Conservation (phyloP, 495 filamentous ascomycete genomes). For the Lentithecium fluviatile region DNA sequence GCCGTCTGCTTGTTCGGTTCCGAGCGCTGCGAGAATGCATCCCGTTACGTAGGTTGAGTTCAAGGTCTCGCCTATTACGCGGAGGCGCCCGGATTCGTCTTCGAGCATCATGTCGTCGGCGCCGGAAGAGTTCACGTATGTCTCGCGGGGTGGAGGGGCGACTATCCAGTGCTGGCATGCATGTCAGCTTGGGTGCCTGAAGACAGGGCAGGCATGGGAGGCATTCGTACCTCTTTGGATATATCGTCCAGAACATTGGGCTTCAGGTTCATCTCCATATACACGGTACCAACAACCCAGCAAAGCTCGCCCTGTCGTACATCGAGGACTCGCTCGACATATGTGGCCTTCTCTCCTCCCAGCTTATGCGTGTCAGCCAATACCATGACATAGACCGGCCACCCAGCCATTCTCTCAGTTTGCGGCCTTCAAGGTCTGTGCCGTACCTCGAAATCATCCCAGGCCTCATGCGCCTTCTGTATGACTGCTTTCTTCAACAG, state of each 20-base stretch:
- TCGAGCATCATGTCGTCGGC: slow-evolving; percentile 79
- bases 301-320: slow-evolving; percentile 94
- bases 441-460: slow-evolving; percentile 67
- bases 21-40: slow-evolving; percentile 84
- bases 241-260: slow-evolving; percentile 96
- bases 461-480: slow-evolving; percentile 66
- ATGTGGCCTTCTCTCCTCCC: slow-evolving; percentile 69
- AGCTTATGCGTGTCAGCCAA: slow-evolving; percentile 51
- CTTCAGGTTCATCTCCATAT: slow-evolving; percentile 95
- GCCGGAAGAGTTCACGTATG: slow-evolving; percentile 63
- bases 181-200: not conserved
- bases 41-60: slow-evolving; percentile 76
- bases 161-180: slow-evolving; percentile 73
- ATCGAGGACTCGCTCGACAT: slow-evolving; percentile 84
- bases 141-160: slow-evolving; percentile 73
- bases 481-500: slow-evolving; percentile 85
- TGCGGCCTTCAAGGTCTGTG: not conserved
- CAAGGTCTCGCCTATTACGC: slow-evolving; percentile 68
- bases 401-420: not conserved
- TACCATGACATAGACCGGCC: not conserved
- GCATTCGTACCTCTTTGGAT: slow-evolving; percentile 68
- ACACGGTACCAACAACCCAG: slow-evolving; percentile 92
- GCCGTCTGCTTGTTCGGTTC: slow-evolving; percentile 87
- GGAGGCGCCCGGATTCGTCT: slow-evolving; percentile 91
- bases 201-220: not conserved